phyloP scores from a whole-genome alignment of 176 grass and related monocot genomes.

The Hyparrhenia diplandra region DNA sequence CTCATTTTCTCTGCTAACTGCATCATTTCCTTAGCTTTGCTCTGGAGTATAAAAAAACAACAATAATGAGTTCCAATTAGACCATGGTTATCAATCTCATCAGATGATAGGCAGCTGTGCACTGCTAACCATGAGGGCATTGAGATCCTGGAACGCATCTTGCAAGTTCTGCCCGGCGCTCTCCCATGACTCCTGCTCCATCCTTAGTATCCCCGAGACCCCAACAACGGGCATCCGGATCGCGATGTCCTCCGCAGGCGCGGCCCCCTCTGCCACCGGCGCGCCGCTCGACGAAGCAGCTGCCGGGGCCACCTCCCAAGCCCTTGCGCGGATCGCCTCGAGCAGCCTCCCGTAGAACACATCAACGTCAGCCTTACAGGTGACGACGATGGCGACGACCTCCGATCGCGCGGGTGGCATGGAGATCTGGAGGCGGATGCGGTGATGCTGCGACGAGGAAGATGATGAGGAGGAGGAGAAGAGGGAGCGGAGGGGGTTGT shows the following conservation, averaged over 20 bases:
- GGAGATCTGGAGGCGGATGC: slow-evolving; percentile 75
- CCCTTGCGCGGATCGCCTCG: slow-evolving; percentile 71
- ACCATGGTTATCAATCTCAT: background rate
- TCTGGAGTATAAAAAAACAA: slow-evolving; percentile 36
- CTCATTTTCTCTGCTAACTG: slow-evolving; percentile 95
- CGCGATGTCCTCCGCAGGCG: slow-evolving; percentile 34
- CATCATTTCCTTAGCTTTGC: slow-evolving; percentile 99
- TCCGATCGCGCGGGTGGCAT: slow-evolving; percentile 55
- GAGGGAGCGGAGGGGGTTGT: slow-evolving; percentile 44
- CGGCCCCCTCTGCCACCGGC: slow-evolving; percentile 16
- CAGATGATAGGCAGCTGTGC: background rate
- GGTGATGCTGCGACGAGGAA: slow-evolving; percentile 39
- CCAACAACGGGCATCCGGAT: slow-evolving; percentile 83
- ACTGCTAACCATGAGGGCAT: slow-evolving; percentile 81
- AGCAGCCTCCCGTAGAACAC: slow-evolving; percentile 79
- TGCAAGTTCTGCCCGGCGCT: slow-evolving; percentile 91
- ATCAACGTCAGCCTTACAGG: slow-evolving; percentile 80
- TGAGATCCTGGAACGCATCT: slow-evolving; percentile 98
- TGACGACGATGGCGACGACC: slow-evolving; percentile 66
- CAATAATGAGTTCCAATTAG: slow-evolving; percentile 3
- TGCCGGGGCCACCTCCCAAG: slow-evolving; percentile 52
- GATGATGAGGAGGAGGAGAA: slow-evolving; percentile 21
- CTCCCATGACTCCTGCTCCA: slow-evolving; percentile 95
- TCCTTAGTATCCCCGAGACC: slow-evolving; percentile 85
- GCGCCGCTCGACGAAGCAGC: slow-evolving; percentile 23